Evolutionary conservation across 2,329 filamentous ascomycete genomes (phyloP), one percentile per base, ranked within the genome.

Genomic region (Trichoderma citrinoviride): DNA sequence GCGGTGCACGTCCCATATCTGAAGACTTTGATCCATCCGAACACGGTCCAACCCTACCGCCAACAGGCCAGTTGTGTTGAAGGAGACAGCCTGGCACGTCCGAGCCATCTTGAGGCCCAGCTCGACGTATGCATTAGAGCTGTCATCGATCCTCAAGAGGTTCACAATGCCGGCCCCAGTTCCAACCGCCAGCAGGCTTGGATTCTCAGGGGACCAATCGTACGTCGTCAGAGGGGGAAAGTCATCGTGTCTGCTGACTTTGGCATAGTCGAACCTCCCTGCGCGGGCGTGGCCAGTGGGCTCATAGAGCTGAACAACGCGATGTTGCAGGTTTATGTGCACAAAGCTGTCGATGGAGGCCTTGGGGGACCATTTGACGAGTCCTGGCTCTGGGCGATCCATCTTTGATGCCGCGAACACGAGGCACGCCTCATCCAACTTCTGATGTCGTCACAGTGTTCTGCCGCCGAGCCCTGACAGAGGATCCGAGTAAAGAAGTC

Each of bases 1-100:
- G 44, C 86, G 85, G 70, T 85, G 89, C 62, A 93, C 83, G 74
- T 96, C 91, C 85, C 91, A 95, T 33, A 95, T 88, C 71, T 94
- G 91, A 55, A 96, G 82, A 70, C 90, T 93, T 68, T 90, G 86
- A 73, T 95, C 92, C 76, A 91, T 93, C 37, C 92, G 85, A 25
- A 93, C 91, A 70, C 90, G 85, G 71, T 95, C 92, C 58, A 95
- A 80, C 1, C 90, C 92, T 29, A 93, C 90, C 10, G 91, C 92
- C 58, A 96, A 79, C 64, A 90, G 81, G 19, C 90, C 89, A 5
- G 81, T 82, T 3, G 85, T 87, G 72, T 88, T 94, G 77, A 95
- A 93, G 3, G 91, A 88, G 46, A 95, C 90, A 0, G 91, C 90
- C 71, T 94, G 92, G 71, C 90, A 94, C 49, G 89, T 89, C 50